Percentiles rank a stretch among this genome's conserved stretches.
phyloP scores from a whole-genome alignment of 768 basidiomycete genomes.

The Lentinula edodes region DNA sequence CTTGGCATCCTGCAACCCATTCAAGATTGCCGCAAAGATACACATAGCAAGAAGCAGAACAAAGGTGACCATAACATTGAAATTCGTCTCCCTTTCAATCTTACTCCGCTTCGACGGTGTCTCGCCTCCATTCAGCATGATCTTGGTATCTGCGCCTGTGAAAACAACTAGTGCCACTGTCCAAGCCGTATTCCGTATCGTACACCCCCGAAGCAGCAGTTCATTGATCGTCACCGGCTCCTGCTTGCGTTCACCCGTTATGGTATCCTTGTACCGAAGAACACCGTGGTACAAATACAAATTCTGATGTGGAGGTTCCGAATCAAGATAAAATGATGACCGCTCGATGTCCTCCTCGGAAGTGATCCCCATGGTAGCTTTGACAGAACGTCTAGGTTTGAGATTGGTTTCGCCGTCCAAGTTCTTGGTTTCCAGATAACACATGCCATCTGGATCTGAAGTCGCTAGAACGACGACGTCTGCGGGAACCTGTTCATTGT shows the following conservation, averaged over 20 bases:
- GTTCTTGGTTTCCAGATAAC: constrained; percentile 98
- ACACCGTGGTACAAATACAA: constrained; percentile 89
- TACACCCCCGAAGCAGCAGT: constrained; percentile 85
- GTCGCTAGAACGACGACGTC: constrained; percentile 92
- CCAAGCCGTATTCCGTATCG: constrained; percentile 88
- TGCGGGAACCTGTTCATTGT: constrained; percentile 95
- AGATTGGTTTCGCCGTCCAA: constrained; percentile 97
- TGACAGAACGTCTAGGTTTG: constrained; percentile 76
- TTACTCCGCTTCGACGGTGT: constrained; percentile 96
- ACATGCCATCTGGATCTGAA: constrained; percentile 85
- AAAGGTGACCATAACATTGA: constrained; percentile 96
- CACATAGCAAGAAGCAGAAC: constrained; percentile 74
- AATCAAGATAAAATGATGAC: constrained; percentile 83
- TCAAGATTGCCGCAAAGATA: constrained; percentile 65
- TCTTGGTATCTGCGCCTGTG: constrained; percentile 90
- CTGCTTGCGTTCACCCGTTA: constrained; percentile 45
- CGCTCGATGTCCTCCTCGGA: constrained; percentile 91
- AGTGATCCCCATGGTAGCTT: constrained; percentile 66
- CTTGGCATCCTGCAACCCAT: constrained; percentile 62
- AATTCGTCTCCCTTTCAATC: constrained; percentile 98
- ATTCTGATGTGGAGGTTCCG: constrained; percentile 91
- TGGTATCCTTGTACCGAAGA: constrained; percentile 61
- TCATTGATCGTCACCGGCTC: constrained; percentile 88
- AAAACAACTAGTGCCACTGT: constrained; percentile 91
- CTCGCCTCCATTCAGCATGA: constrained; percentile 86